A percentile compares a stretch with the other conserved stretches of the same genome.
phyloP scores from a whole-genome alignment of 768 basidiomycete species.

The Pisolithus tinctorius region DNA sequence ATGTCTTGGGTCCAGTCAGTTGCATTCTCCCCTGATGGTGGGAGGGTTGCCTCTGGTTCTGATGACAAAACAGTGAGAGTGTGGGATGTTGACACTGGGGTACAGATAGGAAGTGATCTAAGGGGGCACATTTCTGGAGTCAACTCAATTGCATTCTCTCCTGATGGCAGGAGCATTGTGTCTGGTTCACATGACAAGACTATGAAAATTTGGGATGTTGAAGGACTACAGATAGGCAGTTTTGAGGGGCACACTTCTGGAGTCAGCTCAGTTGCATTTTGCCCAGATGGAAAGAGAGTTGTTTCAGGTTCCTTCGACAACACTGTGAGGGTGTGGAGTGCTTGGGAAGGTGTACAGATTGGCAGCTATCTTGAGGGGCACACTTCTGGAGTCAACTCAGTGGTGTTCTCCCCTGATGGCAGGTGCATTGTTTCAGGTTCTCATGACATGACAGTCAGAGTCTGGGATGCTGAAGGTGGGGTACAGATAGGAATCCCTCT shows the following conservation, averaged over 20 bases:
- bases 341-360: conserved; percentile 1
- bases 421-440: conserved; percentile 7
- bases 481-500: not conserved
- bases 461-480: conserved; percentile 10
- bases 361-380: too few species aligned
- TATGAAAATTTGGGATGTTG: not conserved
- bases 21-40: not conserved
- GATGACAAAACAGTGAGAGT: not conserved
- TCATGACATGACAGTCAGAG: not conserved
- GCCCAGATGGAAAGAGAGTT: too few species aligned
- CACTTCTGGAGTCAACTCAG: too few species aligned
- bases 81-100: not conserved
- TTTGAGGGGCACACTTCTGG: not conserved
- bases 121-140: not conserved
- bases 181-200: not conserved
- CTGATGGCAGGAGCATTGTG: conserved; percentile 1
- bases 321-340: conserved; percentile 1
- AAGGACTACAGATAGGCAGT: not conserved
- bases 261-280: not conserved
- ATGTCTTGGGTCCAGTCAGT: not conserved
- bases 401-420: conserved; percentile 9
- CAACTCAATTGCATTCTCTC: not conserved
- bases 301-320: not conserved
- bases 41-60: not conserved
- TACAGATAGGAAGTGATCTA: not conserved